phyloP scores from a whole-genome alignment of 129 eudicot species.

The Heracleum sosnowskyi region DNA sequence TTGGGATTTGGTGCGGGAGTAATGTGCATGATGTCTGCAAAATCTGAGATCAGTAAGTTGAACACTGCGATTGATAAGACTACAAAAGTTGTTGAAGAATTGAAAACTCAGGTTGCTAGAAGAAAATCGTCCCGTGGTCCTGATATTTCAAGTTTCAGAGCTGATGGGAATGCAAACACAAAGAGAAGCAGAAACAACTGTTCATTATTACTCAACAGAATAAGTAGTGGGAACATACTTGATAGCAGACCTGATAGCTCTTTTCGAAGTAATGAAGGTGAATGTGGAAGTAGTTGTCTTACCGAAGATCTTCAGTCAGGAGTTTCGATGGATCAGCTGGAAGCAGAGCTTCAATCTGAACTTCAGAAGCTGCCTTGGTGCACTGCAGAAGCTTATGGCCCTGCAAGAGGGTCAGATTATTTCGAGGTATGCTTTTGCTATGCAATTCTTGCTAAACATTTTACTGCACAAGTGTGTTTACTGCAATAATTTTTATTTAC shows the following conservation, averaged over 20 bases:
- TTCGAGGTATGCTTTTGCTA: constrained; percentile 28
- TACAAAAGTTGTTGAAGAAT: constrained; percentile 57
- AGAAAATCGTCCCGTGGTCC: constrained; percentile 27
- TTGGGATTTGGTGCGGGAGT: constrained; percentile 83
- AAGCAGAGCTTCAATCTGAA: constrained; percentile 79
- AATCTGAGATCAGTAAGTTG: constrained; percentile 55
- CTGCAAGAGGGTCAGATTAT: constrained; percentile 15
- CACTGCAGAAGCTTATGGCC: constrained; percentile 21
- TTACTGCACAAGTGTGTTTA: background rate
- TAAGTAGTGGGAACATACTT: constrained; percentile 3
- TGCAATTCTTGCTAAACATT: background rate
- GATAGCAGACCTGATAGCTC: background rate
- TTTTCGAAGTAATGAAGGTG: constrained; percentile 31
- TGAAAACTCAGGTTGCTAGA: constrained; percentile 52
- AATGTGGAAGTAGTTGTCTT: constrained; percentile 49
- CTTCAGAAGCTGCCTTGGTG: constrained; percentile 63
- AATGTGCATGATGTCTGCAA: constrained; percentile 84
- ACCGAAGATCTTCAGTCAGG: constrained; percentile 52
- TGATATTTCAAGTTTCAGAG: constrained; percentile 10
- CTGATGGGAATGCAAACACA: constrained; percentile 12
- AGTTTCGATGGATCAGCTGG: constrained; percentile 54
- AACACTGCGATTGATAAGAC: constrained; percentile 59
- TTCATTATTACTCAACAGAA: constrained; percentile 2
- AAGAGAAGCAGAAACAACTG: constrained; percentile 11
- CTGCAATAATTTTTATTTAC: background rate